phyloP scores from a whole-genome alignment of 2,329 filamentous ascomycete species.

The Ampelomyces quisqualis region DNA sequence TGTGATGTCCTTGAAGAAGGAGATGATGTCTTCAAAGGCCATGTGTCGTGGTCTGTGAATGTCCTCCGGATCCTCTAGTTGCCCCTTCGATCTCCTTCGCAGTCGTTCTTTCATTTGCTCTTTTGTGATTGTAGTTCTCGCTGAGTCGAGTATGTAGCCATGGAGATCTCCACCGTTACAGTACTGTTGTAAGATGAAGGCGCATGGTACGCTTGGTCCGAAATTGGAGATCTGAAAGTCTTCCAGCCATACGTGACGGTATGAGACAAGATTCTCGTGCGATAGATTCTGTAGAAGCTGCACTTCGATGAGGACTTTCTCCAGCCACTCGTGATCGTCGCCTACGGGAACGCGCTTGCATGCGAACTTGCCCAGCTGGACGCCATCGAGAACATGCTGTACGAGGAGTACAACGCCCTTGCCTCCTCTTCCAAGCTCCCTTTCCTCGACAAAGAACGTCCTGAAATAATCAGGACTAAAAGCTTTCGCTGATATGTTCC shows the following conservation, averaged over 20 bases:
- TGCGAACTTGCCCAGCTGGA: constrained; percentile 84
- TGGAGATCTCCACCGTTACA: constrained; percentile 93
- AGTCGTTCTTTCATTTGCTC: constrained; percentile 88
- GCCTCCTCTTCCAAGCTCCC: constrained; percentile 81
- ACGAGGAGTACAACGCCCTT: constrained; percentile 96
- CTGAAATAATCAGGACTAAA: constrained; percentile 93
- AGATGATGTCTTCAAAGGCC: constrained; percentile 90
- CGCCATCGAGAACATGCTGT: constrained; percentile 85
- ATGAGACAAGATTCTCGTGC: constrained; percentile 93
- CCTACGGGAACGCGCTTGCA: constrained; percentile 95
- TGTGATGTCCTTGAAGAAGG: constrained; percentile 93
- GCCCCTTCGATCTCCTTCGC: constrained; percentile 76
- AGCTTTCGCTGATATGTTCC: constrained; percentile 72
- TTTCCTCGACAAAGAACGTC: constrained; percentile 88
- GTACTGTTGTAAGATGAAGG: constrained; percentile 96
- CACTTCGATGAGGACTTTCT: constrained; percentile 91
- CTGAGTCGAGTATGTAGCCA: constrained; percentile 75
- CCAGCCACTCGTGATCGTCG: constrained; percentile 90
- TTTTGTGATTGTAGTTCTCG: constrained; percentile 63
- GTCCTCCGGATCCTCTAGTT: constrained; percentile 63
- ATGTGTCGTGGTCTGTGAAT: constrained; percentile 57
- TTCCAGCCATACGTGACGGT: constrained; percentile 96
- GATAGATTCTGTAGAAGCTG: constrained; percentile 88
- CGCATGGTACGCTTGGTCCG: constrained; percentile 86
- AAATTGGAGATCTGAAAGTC: constrained; percentile 80